These are phyloP conservation scores for Nothophytophthora sp. DNA, from an alignment of 352 stramenopile species.

Conservation along the genomic window DNA sequence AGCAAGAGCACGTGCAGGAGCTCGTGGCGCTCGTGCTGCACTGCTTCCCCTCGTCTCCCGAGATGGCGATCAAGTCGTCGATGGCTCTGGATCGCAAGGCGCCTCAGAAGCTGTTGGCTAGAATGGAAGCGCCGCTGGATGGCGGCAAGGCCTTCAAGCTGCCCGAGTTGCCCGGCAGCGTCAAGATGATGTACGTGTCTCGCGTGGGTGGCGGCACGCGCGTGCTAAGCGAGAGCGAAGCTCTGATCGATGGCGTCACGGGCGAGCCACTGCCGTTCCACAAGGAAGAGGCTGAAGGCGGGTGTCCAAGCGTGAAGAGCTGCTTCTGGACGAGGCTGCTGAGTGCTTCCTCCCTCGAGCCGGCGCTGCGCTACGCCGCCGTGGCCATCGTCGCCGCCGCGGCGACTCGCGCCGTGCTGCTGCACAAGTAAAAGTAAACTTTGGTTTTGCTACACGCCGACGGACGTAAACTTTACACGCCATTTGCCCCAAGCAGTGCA, in stretches of 20 bases:
- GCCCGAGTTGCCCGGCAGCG: slow-evolving; percentile 19
- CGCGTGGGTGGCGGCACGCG: slow-evolving; percentile 51
- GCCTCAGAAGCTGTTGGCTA: slow-evolving; percentile 21
- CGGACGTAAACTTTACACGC: slow-evolving; percentile 3
- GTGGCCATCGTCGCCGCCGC: slow-evolving; percentile 16
- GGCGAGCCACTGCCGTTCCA: slow-evolving; percentile 33
- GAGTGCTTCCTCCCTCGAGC: neutral
- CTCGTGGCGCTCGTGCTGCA: slow-evolving; percentile 59
- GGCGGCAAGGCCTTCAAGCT: slow-evolving; percentile 18
- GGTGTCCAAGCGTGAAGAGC: slow-evolving; percentile 7
- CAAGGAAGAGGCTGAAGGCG: slow-evolving; percentile 2
- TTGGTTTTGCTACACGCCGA: slow-evolving; percentile 1
- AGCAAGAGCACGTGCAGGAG: slow-evolving; percentile 66
- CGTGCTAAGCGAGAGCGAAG: slow-evolving; percentile 34
- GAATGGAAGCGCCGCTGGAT: slow-evolving; percentile 14
- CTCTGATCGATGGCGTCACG: slow-evolving; percentile 50
- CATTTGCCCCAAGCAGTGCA: no score
- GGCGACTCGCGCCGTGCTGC: slow-evolving; percentile 13
- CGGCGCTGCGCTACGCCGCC: slow-evolving; percentile 6
- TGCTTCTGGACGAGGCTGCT: slow-evolving; percentile 5
- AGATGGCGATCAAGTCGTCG: slow-evolving; percentile 38
- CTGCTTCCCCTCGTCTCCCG: slow-evolving; percentile 38
- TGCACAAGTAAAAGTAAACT: slow-evolving; percentile 29
- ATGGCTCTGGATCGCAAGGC: slow-evolving; percentile 17
- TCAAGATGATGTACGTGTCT: slow-evolving; percentile 79